Evolutionary conservation across 179 eudicot genomes (phyloP), one percentile per base, ranked within the genome.

Genomic region (Heliamphora pulchella): DNA sequence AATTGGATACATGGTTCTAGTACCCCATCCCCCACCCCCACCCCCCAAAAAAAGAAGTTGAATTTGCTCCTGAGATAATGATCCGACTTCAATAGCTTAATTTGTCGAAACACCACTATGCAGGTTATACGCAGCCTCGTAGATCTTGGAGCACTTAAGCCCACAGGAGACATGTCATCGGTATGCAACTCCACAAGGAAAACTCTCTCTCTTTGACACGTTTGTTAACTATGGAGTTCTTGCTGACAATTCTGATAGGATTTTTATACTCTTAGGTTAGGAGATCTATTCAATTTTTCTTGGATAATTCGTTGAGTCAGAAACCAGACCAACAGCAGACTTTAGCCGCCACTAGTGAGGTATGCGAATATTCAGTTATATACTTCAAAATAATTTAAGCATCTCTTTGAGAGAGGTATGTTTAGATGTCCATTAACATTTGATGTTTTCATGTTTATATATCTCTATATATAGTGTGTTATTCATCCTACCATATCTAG

Each of bases 71-170:
- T 17, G 43, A 69, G 20, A 43, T 69, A 18, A 41, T 78, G 53
- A 43, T 80, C 85, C 6, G 22, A 44, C 53, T 71, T 80, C 46
- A n/a, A 31, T 43, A 71, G 70, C 46, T 54, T 76, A 0, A 63
- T 48, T 58, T 83, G 77, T 82, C 31, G 31, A 77, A 20, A 58
- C 71, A 76, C 8, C 66, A 44, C 77, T 22, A 55, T 74, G 71
- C 92, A 97, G 99, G 98, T 97, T 77, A 88, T 97, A 81, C 81
- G 73, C 67, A 87, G 88, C 84, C 95, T 97, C 80, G 91, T 97
- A 81, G 97, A 91, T 86, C 99, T 96, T 69, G 95, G 88, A 85
- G 98, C 99, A 65, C 99, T 96, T 79, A 95, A 92, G 85, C 99
- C 99, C 77, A 96, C 97, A 47, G 98, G 98, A 81, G 99, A 96